Percentiles rank a stretch among this genome's conserved stretches.
phyloP scores from a whole-genome alignment of 2,329 filamentous ascomycete species.

The Aspergillus ibericus region DNA sequence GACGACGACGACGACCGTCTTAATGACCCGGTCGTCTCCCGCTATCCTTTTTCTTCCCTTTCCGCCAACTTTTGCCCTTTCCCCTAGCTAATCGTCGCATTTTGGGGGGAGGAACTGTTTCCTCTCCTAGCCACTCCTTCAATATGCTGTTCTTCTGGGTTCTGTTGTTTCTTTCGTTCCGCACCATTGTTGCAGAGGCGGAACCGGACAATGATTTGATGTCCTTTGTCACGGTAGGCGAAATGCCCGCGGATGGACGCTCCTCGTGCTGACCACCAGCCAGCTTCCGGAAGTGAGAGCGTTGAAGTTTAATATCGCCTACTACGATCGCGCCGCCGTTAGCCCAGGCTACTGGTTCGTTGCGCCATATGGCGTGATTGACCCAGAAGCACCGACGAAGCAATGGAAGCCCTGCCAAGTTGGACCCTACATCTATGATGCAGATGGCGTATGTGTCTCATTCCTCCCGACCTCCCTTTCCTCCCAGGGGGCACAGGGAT shows the following conservation, averaged over 20 bases:
- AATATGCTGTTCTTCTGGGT: conserved; percentile 28
- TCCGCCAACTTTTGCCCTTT: not conserved
- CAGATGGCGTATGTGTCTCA: conserved; percentile 40
- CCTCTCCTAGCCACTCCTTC: conserved; percentile 31
- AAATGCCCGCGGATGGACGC: not conserved
- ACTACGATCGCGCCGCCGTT: conserved; percentile 25
- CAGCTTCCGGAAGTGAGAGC: conserved; percentile 29
- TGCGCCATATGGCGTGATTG: conserved; percentile 42
- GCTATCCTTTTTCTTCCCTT: not conserved
- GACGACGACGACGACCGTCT: conserved; percentile 11
- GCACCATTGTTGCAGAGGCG: conserved; percentile 22
- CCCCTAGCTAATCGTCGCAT: conserved; percentile 5
- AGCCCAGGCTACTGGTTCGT: conserved; percentile 52
- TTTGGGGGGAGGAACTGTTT: conserved; percentile 18
- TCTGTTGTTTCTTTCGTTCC: conserved; percentile 25
- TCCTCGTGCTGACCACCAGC: conserved; percentile 1
- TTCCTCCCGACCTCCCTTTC: not conserved
- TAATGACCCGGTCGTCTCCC: conserved; percentile 6
- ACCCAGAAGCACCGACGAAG: conserved; percentile 25
- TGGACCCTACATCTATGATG: conserved; percentile 53
- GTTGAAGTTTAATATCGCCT: conserved; percentile 29
- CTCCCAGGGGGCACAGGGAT: not conserved
- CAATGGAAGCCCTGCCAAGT: conserved; percentile 44
- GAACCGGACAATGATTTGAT: conserved; percentile 34
- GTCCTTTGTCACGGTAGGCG: conserved; percentile 35